Base-by-base conservation (phyloP, 108 stramenopile genomes). In the Cylindrotheca closterium region DNA sequence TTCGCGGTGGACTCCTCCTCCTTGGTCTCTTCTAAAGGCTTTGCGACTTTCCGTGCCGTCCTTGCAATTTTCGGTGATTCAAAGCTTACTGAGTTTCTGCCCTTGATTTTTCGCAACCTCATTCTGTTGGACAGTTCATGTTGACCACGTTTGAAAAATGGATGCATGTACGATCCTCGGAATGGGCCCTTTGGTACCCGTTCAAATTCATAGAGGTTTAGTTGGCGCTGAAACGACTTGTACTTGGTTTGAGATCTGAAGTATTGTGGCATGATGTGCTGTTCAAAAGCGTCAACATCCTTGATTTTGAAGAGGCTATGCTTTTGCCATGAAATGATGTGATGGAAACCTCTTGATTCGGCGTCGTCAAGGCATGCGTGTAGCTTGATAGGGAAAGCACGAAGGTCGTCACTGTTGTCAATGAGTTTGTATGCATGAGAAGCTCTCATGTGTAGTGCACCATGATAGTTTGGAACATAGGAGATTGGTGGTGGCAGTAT, bases 281-380 rank as follows among this genome's bases (percentile, higher is more conserved):
- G 52, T 8, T 27, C 53, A 30, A 77, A 77, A 4, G 3, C 1
- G 47, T 55, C 25, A 3, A 47, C 53, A 2, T 63, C 23, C 29
- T 60, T 49, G 2, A 77, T 58, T 17, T 31, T 46, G 54, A 77
- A 77, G 2, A 21, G 25, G 5, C 65, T 53, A 33, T 61, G 30
- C 5, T 51, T 17, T 2, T 60, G 30, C 76, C 76, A 77, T 10
- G 65, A 58, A 17, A 72, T 48, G 5, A 77, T 72, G 25, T 63
- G 1, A 1, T 61, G 46, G 31, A 55, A 51, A 1, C 60, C 65
- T 32, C 28, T 25, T 5, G 19, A 25, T 1, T 24, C 29, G 4
- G 60, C 57, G 47, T 74, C 73, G 4, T 67, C 51, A 1, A 74
- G 60, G 10, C 65, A 58, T 3, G 45, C 28, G 46, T 67, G 46